Percentiles rank a stretch among this genome's conserved stretches.
phyloP scores from a whole-genome alignment of 495 filamentous ascomycete species.

The Aspergillus diversus region DNA sequence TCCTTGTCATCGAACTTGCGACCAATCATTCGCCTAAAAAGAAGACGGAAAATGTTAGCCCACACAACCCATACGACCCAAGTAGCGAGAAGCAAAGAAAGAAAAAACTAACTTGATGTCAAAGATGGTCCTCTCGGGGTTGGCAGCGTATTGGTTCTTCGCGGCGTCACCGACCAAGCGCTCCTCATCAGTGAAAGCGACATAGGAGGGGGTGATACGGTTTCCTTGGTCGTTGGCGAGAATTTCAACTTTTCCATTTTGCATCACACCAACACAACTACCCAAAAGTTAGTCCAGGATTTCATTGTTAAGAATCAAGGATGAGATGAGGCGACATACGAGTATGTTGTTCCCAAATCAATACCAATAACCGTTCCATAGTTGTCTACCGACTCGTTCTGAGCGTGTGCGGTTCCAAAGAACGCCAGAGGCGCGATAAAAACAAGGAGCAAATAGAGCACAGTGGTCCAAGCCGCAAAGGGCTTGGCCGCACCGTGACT shows the following conservation, averaged over 20 bases:
- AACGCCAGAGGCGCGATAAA: constrained; percentile 77
- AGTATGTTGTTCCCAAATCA: constrained; percentile 98
- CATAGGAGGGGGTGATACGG: constrained; percentile 98
- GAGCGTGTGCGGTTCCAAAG: constrained; percentile 72
- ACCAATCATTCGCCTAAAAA: constrained; percentile 77
- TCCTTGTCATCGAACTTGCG: constrained; percentile 88
- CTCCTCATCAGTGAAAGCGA: constrained; percentile 98
- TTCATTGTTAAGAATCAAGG: not conserved
- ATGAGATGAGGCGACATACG: constrained; percentile 45
- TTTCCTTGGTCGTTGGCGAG: constrained; percentile 98
- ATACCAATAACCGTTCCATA: constrained; percentile 96
- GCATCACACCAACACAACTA: constrained; percentile 96
- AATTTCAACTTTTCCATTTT: constrained; percentile 97
- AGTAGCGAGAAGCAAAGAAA: not conserved
- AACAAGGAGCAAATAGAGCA: constrained; percentile 83
- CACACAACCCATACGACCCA: not conserved
- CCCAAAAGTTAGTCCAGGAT: constrained; percentile 10
- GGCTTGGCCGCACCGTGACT: constrained; percentile 51
- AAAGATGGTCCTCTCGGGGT: constrained; percentile 86
- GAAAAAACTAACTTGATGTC: constrained; percentile 79
- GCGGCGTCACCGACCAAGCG: constrained; percentile 97
- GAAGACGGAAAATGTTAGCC: constrained; percentile 4
- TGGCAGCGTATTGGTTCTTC: constrained; percentile 98
- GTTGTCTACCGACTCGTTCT: constrained; percentile 72
- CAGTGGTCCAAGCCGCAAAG: constrained; percentile 66